A percentile compares a stretch with the other conserved stretches of the same genome.
Conservation (phyloP, 352 stramenopile species). For the Sclerospora graminicola region DNA sequence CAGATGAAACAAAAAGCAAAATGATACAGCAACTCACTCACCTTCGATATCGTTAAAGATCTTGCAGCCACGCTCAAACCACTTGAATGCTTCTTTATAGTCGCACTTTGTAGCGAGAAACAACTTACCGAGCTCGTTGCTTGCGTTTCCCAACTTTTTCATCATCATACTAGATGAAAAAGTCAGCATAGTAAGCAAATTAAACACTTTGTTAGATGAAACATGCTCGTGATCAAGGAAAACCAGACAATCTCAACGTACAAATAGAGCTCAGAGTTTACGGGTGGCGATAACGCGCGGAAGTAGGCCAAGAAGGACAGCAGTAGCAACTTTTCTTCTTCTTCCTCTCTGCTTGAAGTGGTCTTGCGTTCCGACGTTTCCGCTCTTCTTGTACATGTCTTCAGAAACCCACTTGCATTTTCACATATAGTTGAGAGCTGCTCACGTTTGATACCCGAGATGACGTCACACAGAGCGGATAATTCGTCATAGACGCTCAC, state of each 20-base stretch:
- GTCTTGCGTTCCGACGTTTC: constrained; percentile 2
- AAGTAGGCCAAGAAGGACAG: constrained; percentile 66
- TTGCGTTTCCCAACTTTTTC: constrained; percentile 83
- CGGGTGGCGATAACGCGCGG: constrained; percentile 40
- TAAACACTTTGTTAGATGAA: constrained; percentile 4
- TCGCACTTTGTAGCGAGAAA: constrained; percentile 33
- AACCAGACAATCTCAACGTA: constrained; percentile 24
- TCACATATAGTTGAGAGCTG: constrained; percentile 9
- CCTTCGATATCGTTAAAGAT: constrained; percentile 80
- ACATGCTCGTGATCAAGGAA: neutral
- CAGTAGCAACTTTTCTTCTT: constrained; percentile 26
- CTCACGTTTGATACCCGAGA: constrained; percentile 38
- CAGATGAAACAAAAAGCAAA: constrained; percentile 1
- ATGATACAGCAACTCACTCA: constrained; percentile 4
- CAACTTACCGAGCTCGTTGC: constrained; percentile 76
- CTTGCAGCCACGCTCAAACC: constrained; percentile 71
- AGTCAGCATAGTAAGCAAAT: constrained; percentile 1
- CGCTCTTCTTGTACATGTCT: constrained; percentile 2
- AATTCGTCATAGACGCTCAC: constrained; percentile 11
- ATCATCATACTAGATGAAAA: constrained; percentile 49
- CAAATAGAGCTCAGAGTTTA: constrained; percentile 77
- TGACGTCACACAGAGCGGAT: constrained; percentile 26
- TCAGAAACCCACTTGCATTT: constrained; percentile 4
- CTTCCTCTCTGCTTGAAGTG: constrained; percentile 6
- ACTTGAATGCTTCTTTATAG: constrained; percentile 49